Base-by-base conservation (phyloP, 768 basidiomycete genomes). In the Russula olivacea region DNA sequence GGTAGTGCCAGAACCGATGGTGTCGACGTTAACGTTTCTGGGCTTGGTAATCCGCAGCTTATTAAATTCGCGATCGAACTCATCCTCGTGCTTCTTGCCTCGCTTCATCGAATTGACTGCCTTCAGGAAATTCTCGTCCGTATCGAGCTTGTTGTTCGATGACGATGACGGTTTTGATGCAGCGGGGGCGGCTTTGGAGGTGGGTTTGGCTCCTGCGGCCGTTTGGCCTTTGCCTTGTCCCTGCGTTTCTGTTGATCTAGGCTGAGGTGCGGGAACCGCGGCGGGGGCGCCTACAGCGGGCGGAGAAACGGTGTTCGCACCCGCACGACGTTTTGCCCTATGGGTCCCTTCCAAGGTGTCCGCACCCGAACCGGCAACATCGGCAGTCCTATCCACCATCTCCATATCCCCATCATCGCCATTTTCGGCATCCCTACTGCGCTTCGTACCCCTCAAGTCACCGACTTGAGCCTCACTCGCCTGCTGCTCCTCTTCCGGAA, bases 21-120 rank as follows among this genome's bases (percentile, higher is more conserved):
- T 7, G 32, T 43, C 56, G 3, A 15, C 25, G 0, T 49, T 61
- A 5, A 15, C 25, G 0, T 49, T 61, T 41, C 81, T 81, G 3
- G 86, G 83, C 66, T 82, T 85, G 9, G 84, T 78, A 52, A 90
- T 85, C 67, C 81, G 85, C 55, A 90, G 75, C 41, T 83, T 81
- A 68, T 88, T 88, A 67, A 90, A 90, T 58, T 90, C 88, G 25
- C 86, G 80, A 71, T 90, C 88, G 61, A 87, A 87, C 0, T 78
- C 77, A 68, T 88, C 85, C 69, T 87, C 86, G 1, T 73, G 66
- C 68, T 79, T 84, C 75, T 85, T 87, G 6, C 82, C 84, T n/a
- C 79, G 78, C 66, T 86, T 88, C 9, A 76, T 85, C 1, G 86
- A 87, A 12, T 88, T 87, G 40, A 89, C 74, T 0, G 88, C 88